Percentiles rank a stretch among this genome's conserved stretches.
These are phyloP conservation scores for Seiridium unicorne DNA, from an alignment of 2,329 filamentous ascomycete genomes.

Conservation along the genomic window DNA sequence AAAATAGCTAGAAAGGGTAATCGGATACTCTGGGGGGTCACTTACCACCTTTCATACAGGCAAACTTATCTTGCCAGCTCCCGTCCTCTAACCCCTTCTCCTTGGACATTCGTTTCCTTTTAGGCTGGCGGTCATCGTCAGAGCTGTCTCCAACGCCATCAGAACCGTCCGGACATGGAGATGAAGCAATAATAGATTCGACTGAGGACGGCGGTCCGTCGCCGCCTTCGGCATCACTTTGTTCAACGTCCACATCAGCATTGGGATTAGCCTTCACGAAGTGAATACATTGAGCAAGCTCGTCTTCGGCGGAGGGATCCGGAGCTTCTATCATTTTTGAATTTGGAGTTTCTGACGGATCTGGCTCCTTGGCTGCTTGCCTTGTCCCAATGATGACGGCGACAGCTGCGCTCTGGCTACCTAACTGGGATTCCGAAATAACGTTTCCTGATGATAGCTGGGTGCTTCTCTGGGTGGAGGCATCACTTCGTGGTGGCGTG, in stretches of 20 bases:
- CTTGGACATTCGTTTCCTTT: slow-evolving; percentile 18
- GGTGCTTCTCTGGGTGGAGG: slow-evolving; percentile 23
- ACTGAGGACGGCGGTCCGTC: not conserved
- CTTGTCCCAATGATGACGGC: not conserved
- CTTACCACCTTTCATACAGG: slow-evolving; percentile 50
- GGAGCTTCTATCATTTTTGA: not conserved
- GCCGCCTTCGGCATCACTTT: slow-evolving; percentile 36
- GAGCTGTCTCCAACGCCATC: slow-evolving; percentile 6
- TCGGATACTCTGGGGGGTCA: too few relatives aligned
- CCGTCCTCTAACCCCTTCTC: slow-evolving; percentile 15
- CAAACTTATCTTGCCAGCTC: slow-evolving; percentile 47
- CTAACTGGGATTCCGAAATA: not conserved
- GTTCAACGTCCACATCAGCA: slow-evolving; percentile 46
- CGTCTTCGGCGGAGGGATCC: slow-evolving; percentile 38
- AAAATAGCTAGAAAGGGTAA: too few relatives aligned
- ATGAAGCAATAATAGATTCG: not conserved
- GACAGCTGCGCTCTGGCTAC: not conserved
- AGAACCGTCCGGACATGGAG: slow-evolving; percentile 16
- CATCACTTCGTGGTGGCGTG: slow-evolving; percentile 35
- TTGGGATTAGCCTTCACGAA: slow-evolving; percentile 59
- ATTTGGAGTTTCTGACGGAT: not conserved
- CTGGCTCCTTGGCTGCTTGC: not conserved
- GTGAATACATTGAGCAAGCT: slow-evolving; percentile 63
- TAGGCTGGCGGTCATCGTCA: slow-evolving; percentile 13
- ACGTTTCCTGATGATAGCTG: not conserved